These are phyloP conservation scores for Echinochloa phyllopogon DNA, from an alignment of 176 grass and related monocot genomes.

Conservation along the genomic window DNA sequence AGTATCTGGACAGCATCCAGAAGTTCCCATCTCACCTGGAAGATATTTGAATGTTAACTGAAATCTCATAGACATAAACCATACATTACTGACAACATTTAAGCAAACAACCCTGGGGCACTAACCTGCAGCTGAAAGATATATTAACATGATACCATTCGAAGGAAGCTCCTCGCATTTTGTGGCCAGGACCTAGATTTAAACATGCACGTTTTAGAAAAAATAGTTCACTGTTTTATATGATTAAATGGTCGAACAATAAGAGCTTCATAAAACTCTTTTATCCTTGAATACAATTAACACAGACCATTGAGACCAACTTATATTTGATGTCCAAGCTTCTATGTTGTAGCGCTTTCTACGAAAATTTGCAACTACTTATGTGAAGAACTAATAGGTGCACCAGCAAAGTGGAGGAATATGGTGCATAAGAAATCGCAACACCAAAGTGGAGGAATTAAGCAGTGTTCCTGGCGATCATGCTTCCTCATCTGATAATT, in stretches of 20 bases:
- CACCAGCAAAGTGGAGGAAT: not conserved
- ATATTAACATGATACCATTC: constrained; percentile 85
- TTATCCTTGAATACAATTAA: not conserved
- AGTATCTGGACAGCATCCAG: constrained; percentile 57
- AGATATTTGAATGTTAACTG: constrained; percentile 36
- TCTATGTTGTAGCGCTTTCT: not conserved
- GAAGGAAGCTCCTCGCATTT: constrained; percentile 89
- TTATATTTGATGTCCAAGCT: not conserved
- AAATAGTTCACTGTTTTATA: not conserved
- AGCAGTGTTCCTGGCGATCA: not conserved
- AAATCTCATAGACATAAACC: not conserved
- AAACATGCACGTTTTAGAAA: not conserved
- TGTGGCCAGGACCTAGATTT: constrained; percentile 81
- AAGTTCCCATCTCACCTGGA: constrained; percentile 58
- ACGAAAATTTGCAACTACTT: constrained; percentile 18
- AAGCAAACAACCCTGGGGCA: constrained; percentile 26
- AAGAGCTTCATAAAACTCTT: not conserved
- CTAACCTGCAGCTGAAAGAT: constrained; percentile 92
- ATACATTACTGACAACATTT: constrained; percentile 14
- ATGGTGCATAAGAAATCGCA: not conserved
- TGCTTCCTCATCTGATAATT: constrained; percentile 27
- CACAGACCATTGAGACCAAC: not conserved
- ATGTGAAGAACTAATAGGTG: not conserved
- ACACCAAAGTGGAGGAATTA: not conserved
- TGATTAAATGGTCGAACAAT: constrained; percentile 8